Base-by-base conservation (phyloP, 2,329 filamentous ascomycete species). In the Alternaria longipes region DNA sequence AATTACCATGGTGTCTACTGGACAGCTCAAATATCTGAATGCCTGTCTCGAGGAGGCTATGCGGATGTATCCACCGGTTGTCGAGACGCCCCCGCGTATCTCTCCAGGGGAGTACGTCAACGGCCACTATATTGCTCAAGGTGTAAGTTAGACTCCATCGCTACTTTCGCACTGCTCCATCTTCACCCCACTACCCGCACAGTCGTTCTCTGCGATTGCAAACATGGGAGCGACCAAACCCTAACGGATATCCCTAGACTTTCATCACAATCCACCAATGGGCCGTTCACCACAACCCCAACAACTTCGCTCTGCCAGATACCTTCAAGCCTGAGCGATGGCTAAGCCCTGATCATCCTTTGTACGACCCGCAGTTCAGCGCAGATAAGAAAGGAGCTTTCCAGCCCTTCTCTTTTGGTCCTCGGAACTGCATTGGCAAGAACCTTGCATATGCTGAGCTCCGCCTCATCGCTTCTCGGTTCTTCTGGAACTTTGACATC, bases 401-500 rank as follows among this genome's bases (percentile, higher is more conserved):
- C 11, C 69, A 77, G 40, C 73, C 78, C 2, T 68, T 70, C 32
- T 52, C 42, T 8, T 18, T 55, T 4, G 64, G 66, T 3, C 64
- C 64, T 8, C 52, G 64, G 3, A 63, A 61, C 8, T 70, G 66
- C 18, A 54, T 70, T 2, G 68, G 68, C n/a, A 55, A 59, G 26
- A 67, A 67, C 44, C 67, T 81, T 18, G 80, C 79, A 0, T 75
- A 74, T 44, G 70, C 72, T 9, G 79, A 81, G 62, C 74, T 80
- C 64, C 67, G 74, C 2, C 55, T 81, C 5, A 74, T 81, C 8
- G 44, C 80, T 12, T 71, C 78, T 3, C 78, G 79, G 49, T 44
- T 81, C 41, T 36, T 81, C 1, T 80, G 72, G 71, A 70, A 74
- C 11, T 82, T 81, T 49, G 78, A 81, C 61, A 56, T 79, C 32